A percentile compares a stretch with the other conserved stretches of the same genome.
Conservation (phyloP, 1,284 basidiomycete species). For the Cystobasidiaceae sp. region DNA sequence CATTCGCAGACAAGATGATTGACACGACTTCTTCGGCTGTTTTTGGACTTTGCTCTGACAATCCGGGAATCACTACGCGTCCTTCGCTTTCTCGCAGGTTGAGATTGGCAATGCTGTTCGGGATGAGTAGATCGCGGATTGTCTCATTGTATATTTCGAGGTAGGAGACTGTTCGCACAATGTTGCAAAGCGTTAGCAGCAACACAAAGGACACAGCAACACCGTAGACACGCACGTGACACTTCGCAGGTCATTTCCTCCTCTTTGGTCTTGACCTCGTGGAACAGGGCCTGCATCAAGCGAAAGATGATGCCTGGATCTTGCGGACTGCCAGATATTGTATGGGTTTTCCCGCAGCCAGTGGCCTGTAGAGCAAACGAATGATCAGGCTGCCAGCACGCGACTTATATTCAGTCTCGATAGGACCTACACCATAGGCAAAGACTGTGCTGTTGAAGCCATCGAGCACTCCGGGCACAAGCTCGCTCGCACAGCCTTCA, state of each 20-base stretch:
- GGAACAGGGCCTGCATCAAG: slow-evolving; percentile 94
- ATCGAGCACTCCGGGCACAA: slow-evolving; percentile 75
- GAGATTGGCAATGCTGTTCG: slow-evolving; percentile 57
- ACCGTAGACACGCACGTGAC: slow-evolving; percentile 28
- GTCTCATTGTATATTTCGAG: slow-evolving; percentile 98
- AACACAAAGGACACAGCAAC: not conserved
- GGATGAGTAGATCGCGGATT: slow-evolving; percentile 83
- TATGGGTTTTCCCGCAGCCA: slow-evolving; percentile 96
- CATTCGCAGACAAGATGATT: slow-evolving; percentile 81
- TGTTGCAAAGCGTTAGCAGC: not conserved
- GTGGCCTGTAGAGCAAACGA: slow-evolving; percentile 73
- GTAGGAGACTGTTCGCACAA: slow-evolving; percentile 65
- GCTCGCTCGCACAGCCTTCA: slow-evolving; percentile 71
- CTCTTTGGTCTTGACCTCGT: slow-evolving; percentile 72
- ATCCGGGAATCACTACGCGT: slow-evolving; percentile 73
- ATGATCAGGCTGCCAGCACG: not conserved
- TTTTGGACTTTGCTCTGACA: slow-evolving; percentile 69
- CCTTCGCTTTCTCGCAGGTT: slow-evolving; percentile 76
- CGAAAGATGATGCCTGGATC: slow-evolving; percentile 91
- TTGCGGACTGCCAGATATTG: slow-evolving; percentile 79
- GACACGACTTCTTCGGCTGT: slow-evolving; percentile 86
- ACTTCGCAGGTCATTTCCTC: slow-evolving; percentile 79
- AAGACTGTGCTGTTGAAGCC: slow-evolving; percentile 97
- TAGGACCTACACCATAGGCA: slow-evolving; percentile 90
- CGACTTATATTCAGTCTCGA: no score